Evolutionary conservation across 2,329 filamentous ascomycete species (phyloP), one percentile per base, ranked within the genome.

Genomic region (Nothomitra cinnamomea): DNA sequence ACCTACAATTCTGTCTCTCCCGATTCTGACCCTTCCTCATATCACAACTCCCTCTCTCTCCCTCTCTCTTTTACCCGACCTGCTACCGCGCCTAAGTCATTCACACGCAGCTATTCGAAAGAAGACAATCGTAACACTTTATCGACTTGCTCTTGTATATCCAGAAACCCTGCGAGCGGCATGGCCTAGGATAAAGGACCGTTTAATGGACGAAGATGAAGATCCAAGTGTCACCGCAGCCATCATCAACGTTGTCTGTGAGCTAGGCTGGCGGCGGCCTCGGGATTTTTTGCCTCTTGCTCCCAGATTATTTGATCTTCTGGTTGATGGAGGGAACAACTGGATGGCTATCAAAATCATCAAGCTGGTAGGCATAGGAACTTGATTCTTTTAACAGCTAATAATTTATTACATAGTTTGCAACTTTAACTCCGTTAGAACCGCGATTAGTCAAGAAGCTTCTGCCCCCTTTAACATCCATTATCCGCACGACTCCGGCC

Each of bases 301-400:
- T 0, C 92, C 92, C 7, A 77, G 92, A 55, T 69, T 98, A 24
- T 98, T 96, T 62, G 89, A 95, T 64, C 75, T 98, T 17, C 72
- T 98, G 24, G 89, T 95, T 12, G 85, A 94, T 56, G 83, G 88
- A 54, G 85, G 85, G 38, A 96, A 98, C 68, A 98, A 98, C 67
- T 98, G 92, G 92, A 96, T 98, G 90, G 89, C 89, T 56, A 98
- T 98, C 65, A 98, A 98, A 66, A 79, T 98, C 57, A 96, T 98
- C 66, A 98, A 98, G 69, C 76, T 98, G 58, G 87, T 90, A 66
- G 60, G 78, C 70, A 38, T 17, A 24, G n/a, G 21, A 19, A 42
- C 24, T 24, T 22, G 28, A 35, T 17, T n/a, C 2, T 21, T 35
- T 19, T 32, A 10, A 15, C 19, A 12, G 24, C 15, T 56, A n/a